A percentile compares a stretch with the other conserved stretches of the same genome.
Evolutionary conservation across 2,329 filamentous ascomycete genomes (phyloP).

Genomic region (Ilyonectria mors-panacis): DNA sequence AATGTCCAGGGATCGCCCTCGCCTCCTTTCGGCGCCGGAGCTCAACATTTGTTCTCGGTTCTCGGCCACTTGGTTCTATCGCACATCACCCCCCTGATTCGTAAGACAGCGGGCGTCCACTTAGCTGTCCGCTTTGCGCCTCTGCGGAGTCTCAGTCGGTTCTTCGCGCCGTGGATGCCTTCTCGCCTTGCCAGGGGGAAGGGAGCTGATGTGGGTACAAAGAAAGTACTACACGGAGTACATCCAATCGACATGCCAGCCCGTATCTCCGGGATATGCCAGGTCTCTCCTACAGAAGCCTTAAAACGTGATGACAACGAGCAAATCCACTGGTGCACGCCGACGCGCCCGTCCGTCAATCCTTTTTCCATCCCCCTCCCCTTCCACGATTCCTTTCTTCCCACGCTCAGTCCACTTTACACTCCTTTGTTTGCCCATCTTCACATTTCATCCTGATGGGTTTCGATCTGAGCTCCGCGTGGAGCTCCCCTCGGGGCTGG

Average conservation of each 20-base stretch:
- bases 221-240: background rate
- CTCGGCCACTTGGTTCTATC: background rate
- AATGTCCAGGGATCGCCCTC: conserved; percentile 2
- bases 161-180: conserved; percentile 34
- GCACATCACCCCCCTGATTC: conserved; percentile 14
- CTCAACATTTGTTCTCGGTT: background rate
- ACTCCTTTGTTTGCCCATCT: conserved; percentile 27
- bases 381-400: background rate
- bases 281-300: conserved; percentile 16
- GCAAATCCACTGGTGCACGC: conserved; percentile 19
- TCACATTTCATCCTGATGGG: conserved; percentile 37
- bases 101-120: conserved; percentile 31
- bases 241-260: conserved; percentile 28
- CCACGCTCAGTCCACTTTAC: conserved; percentile 23
- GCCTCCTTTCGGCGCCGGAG: conserved; percentile 7
- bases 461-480: conserved; percentile 44
- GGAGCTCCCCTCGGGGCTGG: conserved; percentile 49
- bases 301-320: conserved; percentile 25
- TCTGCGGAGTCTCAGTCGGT: conserved; percentile 33
- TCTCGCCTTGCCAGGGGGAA: conserved; percentile 24
- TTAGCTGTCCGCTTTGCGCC: conserved; percentile 33
- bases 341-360: conserved; percentile 19
- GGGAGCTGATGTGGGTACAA: conserved; percentile 24
- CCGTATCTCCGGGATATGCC: conserved; percentile 13
- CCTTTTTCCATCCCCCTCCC: conserved; percentile 13